These are phyloP conservation scores for Saturnispora quitensis DNA, from an alignment of 805 yeast species.

Conservation along the genomic window DNA sequence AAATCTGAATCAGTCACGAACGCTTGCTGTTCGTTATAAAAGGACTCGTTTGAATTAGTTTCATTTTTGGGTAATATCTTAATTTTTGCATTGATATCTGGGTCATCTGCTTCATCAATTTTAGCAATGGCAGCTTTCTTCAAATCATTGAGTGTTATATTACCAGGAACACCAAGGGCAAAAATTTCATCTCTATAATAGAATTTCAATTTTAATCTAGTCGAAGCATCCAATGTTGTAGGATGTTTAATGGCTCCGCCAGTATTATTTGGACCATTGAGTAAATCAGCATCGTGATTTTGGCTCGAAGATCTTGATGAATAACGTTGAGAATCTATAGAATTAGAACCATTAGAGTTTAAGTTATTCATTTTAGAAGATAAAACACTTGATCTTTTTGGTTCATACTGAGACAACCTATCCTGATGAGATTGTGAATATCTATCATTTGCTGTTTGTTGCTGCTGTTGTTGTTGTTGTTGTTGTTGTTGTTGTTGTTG, in stretches of 20 bases:
- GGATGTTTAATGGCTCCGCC: slow-evolving; percentile 1
- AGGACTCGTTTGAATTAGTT: slow-evolving; percentile 17
- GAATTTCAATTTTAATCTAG: slow-evolving; percentile 57
- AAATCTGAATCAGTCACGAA: slow-evolving; percentile 18
- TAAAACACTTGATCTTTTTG: slow-evolving; percentile 11
- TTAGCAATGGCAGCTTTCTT: slow-evolving; percentile 23
- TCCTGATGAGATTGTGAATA: slow-evolving; percentile 42
- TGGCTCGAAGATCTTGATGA: background rate
- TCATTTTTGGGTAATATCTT: slow-evolving; percentile 24
- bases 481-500: slow-evolving; percentile 12
- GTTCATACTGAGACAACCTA: slow-evolving; percentile 42
- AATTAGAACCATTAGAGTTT: slow-evolving; percentile 9
- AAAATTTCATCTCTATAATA: slow-evolving; percentile 76
- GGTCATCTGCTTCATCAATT: slow-evolving; percentile 24
- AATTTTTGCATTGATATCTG: slow-evolving; percentile 17
- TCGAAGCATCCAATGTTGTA: slow-evolving; percentile 6
- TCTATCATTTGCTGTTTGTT: slow-evolving; percentile 36
- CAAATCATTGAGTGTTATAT: slow-evolving; percentile 18
- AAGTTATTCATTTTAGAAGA: slow-evolving; percentile 19
- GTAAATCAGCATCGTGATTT: background rate
- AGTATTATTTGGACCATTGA: background rate
- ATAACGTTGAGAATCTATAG: background rate
- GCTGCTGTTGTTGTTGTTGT: slow-evolving; percentile 1
- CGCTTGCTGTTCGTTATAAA: slow-evolving; percentile 15
- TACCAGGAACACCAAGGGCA: slow-evolving; percentile 39